Evolutionary conservation across 2,329 filamentous ascomycete species (phyloP).

Genomic region (Mycosphaerelloides madeirae): DNA sequence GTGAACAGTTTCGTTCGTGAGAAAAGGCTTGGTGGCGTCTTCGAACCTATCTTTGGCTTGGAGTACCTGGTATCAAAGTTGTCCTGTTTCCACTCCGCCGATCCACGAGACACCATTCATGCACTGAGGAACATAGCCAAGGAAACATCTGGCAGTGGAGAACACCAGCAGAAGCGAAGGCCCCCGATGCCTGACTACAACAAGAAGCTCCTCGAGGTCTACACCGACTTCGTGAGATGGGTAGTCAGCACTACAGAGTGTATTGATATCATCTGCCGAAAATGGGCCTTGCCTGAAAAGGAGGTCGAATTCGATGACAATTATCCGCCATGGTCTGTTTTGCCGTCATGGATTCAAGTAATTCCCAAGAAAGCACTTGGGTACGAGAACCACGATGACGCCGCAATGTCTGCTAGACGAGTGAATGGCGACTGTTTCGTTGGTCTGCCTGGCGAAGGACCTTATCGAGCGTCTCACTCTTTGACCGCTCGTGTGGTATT

Average conservation of each 20-base stretch:
- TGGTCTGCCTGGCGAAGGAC: conserved; percentile 3
- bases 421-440: conserved; percentile 6
- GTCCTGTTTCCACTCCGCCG: conserved; percentile 1
- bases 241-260: conserved; percentile 9
- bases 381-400: too few relatives aligned
- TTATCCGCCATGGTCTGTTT: background rate
- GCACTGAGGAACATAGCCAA: background rate
- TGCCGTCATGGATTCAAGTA: conserved; percentile 10
- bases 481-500: too few relatives aligned
- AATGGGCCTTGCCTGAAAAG: conserved; percentile 18
- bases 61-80: conserved; percentile 10
- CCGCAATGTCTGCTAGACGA: background rate
- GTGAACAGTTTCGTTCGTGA: conserved; percentile 6
- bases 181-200: conserved; percentile 6
- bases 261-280: conserved; percentile 25
- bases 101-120: conserved; percentile 5
- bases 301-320: background rate
- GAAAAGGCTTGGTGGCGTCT: background rate
- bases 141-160: background rate
- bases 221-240: conserved; percentile 19
- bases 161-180: background rate
- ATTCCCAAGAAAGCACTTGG: background rate
- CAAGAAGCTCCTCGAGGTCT: conserved; percentile 11
- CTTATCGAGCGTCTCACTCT: conserved; percentile 1
- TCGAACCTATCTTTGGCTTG: conserved; percentile 3